Conservation (phyloP, 768 basidiomycete genomes). For the Panaeolus cyanescens region DNA sequence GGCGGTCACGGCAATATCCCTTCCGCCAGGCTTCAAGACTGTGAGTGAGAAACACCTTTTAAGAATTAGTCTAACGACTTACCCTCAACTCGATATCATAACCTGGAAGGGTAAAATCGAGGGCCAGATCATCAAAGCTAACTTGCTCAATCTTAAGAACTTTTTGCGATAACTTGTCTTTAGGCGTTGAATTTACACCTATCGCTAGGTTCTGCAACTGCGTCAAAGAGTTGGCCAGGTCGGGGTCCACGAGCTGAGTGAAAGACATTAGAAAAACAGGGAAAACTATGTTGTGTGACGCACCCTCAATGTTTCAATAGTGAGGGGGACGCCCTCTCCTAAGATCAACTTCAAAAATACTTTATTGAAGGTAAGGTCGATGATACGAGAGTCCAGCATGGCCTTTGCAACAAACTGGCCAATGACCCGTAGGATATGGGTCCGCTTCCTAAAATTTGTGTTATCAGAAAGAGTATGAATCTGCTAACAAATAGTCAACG, state of each 20-base stretch:
- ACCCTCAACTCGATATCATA: constrained; percentile 92
- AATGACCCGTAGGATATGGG: constrained; percentile 85
- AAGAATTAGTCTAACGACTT: constrained; percentile 20
- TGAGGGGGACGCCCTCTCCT: constrained; percentile 83
- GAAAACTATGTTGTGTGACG: constrained; percentile 13
- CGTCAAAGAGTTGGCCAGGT: constrained; percentile 82
- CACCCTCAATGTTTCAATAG: constrained; percentile 82
- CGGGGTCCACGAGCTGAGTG: constrained; percentile 75
- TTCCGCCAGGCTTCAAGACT: constrained; percentile 67
- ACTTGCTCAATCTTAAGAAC: constrained; percentile 60
- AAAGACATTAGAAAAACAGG: constrained; percentile 6
- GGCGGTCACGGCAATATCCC: constrained; percentile 77
- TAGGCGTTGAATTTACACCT: constrained; percentile 37
- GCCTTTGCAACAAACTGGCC: constrained; percentile 98
- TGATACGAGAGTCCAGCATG: constrained; percentile 95
- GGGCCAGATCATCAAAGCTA: constrained; percentile 81
- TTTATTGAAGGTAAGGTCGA: constrained; percentile 93
- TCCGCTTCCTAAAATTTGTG: constrained; percentile 61
- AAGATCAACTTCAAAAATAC: constrained; percentile 92
- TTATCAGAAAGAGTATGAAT: constrained; percentile 3
- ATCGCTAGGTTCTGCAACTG: constrained; percentile 74
- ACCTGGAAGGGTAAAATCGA: constrained; percentile 97
- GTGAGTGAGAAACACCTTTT: constrained; percentile 6
- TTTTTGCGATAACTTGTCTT: constrained; percentile 67
- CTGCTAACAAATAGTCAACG: constrained; percentile 26